Evolutionary conservation across 768 basidiomycete species (phyloP), one percentile per base, ranked within the genome.

Genomic region (Pleurotus djamor): DNA sequence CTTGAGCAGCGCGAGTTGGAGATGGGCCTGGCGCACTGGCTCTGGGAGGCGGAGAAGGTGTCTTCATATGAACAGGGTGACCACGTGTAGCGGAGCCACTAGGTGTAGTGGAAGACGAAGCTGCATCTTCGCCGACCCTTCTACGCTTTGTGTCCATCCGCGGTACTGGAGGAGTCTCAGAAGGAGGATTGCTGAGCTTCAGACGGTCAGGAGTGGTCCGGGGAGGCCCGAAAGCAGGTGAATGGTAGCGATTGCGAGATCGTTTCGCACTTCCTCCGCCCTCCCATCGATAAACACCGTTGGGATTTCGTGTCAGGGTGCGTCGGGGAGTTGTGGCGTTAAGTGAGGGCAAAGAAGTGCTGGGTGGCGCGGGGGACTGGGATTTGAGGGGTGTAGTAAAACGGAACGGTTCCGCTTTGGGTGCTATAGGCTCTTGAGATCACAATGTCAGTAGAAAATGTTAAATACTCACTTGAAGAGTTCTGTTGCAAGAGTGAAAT

Each of bases 281-380:
- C 63, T 86, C 81, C 87, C 87, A 91, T 50, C 79, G 79, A 70
- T 88, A 88, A 36, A 74, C 67, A 17, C 91, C 91, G 67, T 92
- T 93, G 0, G 91, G 91, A 65, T 93, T 93, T 67, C 75, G 83
- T 17, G 79, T 68, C 5, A 92, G 73, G 8, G 79, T 85, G 66
- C 80, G 85, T 14, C 79, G 79, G 4, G 84, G 76, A 13, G 79
- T 67, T 16, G 76, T 64, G 1, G 73, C 68, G n/a, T 66, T 60
- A 51, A 64, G 60, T 41, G 74, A 71, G 9, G 72, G 68, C 45
- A 74, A 67, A n/a, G 64, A 54, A 13, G 69, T 67, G 16, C 44
- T 60, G 32, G 57, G 28, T 34, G 61, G 35, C 21, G 58, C 59
- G 8, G 64, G 63, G 21, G 66, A 61, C 13, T 60, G 57, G 58